Evolutionary conservation across 306 rosid genomes (phyloP).

Genomic region (Dalbergia cultrata): DNA sequence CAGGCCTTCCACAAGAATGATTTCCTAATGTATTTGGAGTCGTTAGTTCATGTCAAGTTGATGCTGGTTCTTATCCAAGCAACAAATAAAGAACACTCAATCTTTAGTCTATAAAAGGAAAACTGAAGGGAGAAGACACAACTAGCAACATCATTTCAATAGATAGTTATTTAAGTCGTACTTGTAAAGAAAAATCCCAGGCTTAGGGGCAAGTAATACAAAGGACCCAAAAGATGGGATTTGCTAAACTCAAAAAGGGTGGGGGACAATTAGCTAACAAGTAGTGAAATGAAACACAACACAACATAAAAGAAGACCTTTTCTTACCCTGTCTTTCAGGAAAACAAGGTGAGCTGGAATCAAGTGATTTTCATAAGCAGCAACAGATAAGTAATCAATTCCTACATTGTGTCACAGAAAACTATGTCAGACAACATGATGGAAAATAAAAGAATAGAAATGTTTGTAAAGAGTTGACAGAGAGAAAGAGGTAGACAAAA

Average conservation of each 20-base stretch:
- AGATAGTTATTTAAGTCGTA: no score
- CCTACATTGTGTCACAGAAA: constrained; percentile 28
- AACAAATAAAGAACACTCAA: constrained; percentile 11
- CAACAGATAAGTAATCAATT: constrained; percentile 46
- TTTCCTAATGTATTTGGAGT: constrained; percentile 64
- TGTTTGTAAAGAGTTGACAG: not conserved
- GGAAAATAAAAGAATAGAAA: no score
- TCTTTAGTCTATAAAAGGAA: constrained; percentile 15
- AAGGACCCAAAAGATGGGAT: no score
- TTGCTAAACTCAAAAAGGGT: not conserved
- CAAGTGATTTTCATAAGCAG: constrained; percentile 35
- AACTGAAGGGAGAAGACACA: not conserved
- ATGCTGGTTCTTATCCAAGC: constrained; percentile 23
- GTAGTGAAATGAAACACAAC: no score
- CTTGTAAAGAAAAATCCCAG: no score
- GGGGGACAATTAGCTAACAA: no score
- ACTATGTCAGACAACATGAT: not conserved
- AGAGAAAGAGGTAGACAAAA: not conserved
- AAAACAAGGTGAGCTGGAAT: constrained; percentile 46
- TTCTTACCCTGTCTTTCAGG: constrained; percentile 42
- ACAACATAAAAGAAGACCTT: not conserved
- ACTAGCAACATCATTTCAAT: constrained; percentile 27
- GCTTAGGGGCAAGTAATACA: no score
- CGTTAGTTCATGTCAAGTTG: constrained; percentile 37
- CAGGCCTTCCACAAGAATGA: constrained; percentile 87